Conservation (phyloP, 2,329 filamentous ascomycete species). For the Penicillium sp. region DNA sequence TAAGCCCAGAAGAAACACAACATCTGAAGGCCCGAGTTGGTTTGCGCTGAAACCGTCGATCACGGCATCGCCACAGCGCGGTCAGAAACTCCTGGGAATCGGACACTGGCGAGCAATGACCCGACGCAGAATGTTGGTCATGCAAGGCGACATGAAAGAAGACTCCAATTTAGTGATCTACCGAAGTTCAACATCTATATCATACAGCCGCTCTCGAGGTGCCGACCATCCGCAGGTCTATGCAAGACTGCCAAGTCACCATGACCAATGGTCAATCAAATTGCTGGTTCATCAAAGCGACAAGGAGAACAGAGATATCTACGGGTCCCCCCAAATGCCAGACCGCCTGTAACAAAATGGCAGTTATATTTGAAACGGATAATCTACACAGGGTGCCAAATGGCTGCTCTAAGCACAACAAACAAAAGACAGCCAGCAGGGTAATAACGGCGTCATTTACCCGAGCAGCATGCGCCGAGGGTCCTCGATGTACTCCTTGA, state of each 20-base stretch:
- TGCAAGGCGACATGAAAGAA: neutral
- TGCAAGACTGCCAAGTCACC: neutral
- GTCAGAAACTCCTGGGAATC: neutral
- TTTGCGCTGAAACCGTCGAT: constrained; percentile 9
- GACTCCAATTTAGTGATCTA: neutral
- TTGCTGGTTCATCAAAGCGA: neutral
- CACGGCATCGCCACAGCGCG: neutral
- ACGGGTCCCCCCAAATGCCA: neutral
- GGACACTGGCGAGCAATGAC: neutral
- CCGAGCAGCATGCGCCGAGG: constrained; percentile 82
- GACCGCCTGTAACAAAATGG: constrained; percentile 1
- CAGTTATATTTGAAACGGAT: constrained; percentile 24
- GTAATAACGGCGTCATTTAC: constrained; percentile 19
- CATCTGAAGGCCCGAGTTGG: constrained; percentile 34
- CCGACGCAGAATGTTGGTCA: neutral
- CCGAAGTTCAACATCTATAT: neutral
- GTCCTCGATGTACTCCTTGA: constrained; percentile 98
- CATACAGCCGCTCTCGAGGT: too few relatives aligned
- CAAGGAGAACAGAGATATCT: neutral
- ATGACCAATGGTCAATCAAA: neutral
- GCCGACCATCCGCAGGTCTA: too few relatives aligned
- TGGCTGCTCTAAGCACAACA: constrained; percentile 16
- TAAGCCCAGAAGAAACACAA: constrained; percentile 40
- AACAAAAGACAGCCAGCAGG: constrained; percentile 10
- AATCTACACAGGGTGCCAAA: constrained; percentile 31